phyloP scores from a whole-genome alignment of 331 rosid species.

The Rosa hybrid region DNA sequence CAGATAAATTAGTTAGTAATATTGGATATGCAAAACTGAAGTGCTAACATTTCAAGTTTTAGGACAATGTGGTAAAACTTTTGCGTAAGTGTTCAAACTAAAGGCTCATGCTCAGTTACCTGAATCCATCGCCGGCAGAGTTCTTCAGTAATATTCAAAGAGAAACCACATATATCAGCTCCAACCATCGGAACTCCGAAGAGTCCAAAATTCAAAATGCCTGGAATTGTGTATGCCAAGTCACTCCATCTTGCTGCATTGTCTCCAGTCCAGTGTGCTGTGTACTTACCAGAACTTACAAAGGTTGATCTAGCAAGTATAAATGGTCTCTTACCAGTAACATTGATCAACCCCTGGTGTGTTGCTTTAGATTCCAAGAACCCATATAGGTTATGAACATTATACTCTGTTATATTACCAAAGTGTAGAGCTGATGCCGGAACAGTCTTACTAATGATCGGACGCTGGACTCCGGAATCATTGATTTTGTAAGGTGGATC shows the following conservation, averaged over 20 bases:
- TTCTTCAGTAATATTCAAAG: constrained; percentile 64
- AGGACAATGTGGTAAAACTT: neutral
- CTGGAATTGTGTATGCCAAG: constrained; percentile 69
- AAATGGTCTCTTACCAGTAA: constrained; percentile 80
- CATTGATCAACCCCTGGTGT: constrained; percentile 47
- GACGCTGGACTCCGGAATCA: constrained; percentile 30
- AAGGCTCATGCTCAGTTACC: constrained; percentile 35
- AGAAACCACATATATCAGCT: constrained; percentile 86
- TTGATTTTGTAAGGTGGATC: constrained; percentile 81
- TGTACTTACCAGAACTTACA: constrained; percentile 79
- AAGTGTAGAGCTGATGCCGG: constrained; percentile 67
- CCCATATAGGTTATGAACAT: constrained; percentile 76
- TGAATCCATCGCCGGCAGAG: constrained; percentile 91
- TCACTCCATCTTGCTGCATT: constrained; percentile 84
- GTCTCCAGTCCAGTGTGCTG: constrained; percentile 97
- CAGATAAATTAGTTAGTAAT: neutral
- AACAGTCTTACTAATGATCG: constrained; percentile 50
- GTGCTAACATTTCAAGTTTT: neutral
- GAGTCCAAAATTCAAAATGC: constrained; percentile 65
- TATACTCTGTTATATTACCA: constrained; percentile 64
- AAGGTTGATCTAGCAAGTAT: constrained; percentile 80
- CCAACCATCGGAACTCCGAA: constrained; percentile 93
- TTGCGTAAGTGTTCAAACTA: neutral
- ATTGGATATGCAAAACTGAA: neutral
- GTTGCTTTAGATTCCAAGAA: constrained; percentile 65